These are phyloP conservation scores for Boletus tomentosulus DNA, from an alignment of 768 basidiomycete genomes.

Conservation along the genomic window DNA sequence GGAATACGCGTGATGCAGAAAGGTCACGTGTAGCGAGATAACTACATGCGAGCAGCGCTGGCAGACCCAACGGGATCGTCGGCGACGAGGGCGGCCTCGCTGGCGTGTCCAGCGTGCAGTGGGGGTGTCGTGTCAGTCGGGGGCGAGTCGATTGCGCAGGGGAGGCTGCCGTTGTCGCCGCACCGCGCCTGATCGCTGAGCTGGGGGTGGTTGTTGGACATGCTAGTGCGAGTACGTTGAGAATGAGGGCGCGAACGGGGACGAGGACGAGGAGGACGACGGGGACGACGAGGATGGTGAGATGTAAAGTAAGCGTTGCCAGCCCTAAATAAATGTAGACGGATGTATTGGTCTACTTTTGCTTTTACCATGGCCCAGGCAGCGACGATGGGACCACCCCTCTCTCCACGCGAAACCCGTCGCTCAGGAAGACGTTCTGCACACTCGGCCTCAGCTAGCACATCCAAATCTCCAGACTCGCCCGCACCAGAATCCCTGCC, in stretches of 20 bases:
- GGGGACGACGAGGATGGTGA: not conserved
- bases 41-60: constrained; percentile 12
- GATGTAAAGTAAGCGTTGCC: constrained; percentile 22
- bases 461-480: constrained; percentile 73
- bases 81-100: not conserved
- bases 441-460: constrained; percentile 61
- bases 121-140: not conserved
- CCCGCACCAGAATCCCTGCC: constrained; percentile 45
- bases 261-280: not conserved
- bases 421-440: constrained; percentile 73
- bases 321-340: constrained; percentile 35
- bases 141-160: constrained; percentile 2
- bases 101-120: constrained; percentile 4
- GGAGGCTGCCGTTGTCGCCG: not conserved
- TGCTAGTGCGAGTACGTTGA: not conserved
- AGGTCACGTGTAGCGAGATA: constrained; percentile 28
- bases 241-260: not conserved
- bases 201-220: not conserved
- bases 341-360: constrained; percentile 2
- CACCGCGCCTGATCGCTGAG: constrained; percentile 15
- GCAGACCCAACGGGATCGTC: constrained; percentile 9
- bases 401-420: constrained; percentile 72
- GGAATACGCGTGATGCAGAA: constrained; percentile 3
- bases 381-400: constrained; percentile 70
- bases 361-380: constrained; percentile 53